These are phyloP conservation scores for Bryoglossum gracile DNA, from an alignment of 495 filamentous ascomycete species.

Conservation along the genomic window DNA sequence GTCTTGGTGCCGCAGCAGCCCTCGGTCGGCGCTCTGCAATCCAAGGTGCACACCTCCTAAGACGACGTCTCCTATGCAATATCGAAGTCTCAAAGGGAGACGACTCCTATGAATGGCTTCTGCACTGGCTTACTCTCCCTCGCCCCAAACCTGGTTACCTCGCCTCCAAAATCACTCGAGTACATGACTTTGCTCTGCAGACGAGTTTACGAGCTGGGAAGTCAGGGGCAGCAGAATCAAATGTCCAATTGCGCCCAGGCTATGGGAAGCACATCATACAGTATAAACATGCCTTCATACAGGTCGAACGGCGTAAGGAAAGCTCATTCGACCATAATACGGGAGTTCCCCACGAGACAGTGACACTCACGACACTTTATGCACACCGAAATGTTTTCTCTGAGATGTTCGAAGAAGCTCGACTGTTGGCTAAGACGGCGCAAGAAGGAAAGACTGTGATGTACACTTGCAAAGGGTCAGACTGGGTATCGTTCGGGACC, in stretches of 20 bases:
- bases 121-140: conserved; percentile 87
- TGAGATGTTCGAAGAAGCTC: conserved; percentile 78
- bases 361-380: conserved; percentile 89
- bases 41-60: conserved; percentile 60
- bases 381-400: conserved; percentile 78
- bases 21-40: conserved; percentile 67
- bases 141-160: conserved; percentile 43
- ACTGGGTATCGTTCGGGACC: conserved; percentile 80
- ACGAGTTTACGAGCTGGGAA: conserved; percentile 52
- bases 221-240: conserved; percentile 38
- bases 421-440: conserved; percentile 62
- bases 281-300: conserved; percentile 77
- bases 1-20: conserved; percentile 68
- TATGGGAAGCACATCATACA: conserved; percentile 81
- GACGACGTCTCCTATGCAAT: conserved; percentile 83
- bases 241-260: conserved; percentile 82
- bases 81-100: conserved; percentile 92
- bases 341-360: conserved; percentile 87
- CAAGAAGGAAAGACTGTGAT: conserved; percentile 93
- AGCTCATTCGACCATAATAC: conserved; percentile 61
- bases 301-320: conserved; percentile 77
- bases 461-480: conserved; percentile 72
- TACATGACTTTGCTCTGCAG: conserved; percentile 41
- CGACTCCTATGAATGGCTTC: conserved; percentile 87
- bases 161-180: conserved; percentile 39